Percentiles rank a stretch among this genome's conserved stretches.
These are phyloP conservation scores for Cenchrus americanus DNA, from an alignment of 176 grass and related monocot genomes.

Conservation along the genomic window DNA sequence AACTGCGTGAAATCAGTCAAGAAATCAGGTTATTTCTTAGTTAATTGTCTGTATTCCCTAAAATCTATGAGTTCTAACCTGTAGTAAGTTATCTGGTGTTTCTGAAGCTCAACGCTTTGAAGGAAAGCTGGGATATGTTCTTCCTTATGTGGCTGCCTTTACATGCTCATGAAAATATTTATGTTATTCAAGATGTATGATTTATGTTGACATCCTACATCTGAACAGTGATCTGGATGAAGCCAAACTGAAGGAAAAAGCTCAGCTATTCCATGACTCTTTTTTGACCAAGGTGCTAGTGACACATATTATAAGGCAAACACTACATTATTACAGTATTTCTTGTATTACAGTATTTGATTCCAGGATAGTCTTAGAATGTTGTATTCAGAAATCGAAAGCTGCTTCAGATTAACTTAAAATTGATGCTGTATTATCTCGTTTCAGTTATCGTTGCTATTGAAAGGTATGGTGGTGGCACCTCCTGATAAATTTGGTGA, in stretches of 20 bases:
- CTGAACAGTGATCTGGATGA: conserved; percentile 67
- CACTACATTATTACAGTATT: background rate
- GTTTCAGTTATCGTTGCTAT: conserved; percentile 91
- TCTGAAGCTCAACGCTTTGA: conserved; percentile 29
- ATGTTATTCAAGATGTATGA: conserved; percentile 32
- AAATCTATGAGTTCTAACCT: conserved; percentile 9
- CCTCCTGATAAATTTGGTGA: conserved; percentile 97
- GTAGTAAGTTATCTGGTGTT: background rate
- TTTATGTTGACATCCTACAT: conserved; percentile 28
- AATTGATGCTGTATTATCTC: background rate
- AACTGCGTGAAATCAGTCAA: conserved; percentile 67
- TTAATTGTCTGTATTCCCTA: background rate
- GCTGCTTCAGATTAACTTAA: conserved; percentile 30
- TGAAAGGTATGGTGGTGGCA: conserved; percentile 96
- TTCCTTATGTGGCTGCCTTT: background rate
- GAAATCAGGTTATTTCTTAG: conserved; percentile 66
- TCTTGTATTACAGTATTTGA: conserved; percentile 5
- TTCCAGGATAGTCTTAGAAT: background rate
- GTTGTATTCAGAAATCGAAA: conserved; percentile 25
- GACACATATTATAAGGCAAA: conserved; percentile 3
- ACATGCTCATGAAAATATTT: background rate
- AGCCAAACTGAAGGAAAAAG: conserved; percentile 85
- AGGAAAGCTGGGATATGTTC: background rate
- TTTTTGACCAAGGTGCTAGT: conserved; percentile 77
- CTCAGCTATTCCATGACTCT: conserved; percentile 84